A percentile compares a stretch with the other conserved stretches of the same genome.
These are phyloP conservation scores for Macadamia tetraphylla DNA, from an alignment of 164 flowering plant species.

Conservation along the genomic window DNA sequence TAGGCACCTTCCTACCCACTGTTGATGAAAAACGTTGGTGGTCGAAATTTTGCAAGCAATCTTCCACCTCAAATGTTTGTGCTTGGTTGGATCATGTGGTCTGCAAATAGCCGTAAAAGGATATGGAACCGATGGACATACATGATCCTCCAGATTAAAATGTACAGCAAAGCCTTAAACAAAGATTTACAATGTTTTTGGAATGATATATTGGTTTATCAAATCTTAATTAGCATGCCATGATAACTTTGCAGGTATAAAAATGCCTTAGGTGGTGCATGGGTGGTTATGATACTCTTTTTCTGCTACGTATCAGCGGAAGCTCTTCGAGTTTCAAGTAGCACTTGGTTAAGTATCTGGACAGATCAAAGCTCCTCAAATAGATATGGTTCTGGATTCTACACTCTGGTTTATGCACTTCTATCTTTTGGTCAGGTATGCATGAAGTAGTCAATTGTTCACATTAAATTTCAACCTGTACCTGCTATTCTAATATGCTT, in stretches of 20 bases:
- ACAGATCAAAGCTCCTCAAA: constrained; percentile 56
- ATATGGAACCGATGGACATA: no score
- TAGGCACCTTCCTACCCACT: no score
- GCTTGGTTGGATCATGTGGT: no score
- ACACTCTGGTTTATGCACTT: constrained; percentile 65
- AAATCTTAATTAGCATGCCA: neutral
- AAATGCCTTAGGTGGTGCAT: constrained; percentile 83
- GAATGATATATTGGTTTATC: neutral
- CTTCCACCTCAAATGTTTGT: no score
- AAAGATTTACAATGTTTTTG: neutral
- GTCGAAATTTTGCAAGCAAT: no score
- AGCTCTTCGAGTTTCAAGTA: constrained; percentile 73
- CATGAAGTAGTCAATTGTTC: neutral
- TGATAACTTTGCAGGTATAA: constrained; percentile 55
- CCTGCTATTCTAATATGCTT: no score
- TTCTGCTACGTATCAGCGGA: constrained; percentile 68
- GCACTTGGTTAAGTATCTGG: constrained; percentile 98
- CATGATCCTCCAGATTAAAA: no score
- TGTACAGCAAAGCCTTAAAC: neutral
- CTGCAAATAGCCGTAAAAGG: no score
- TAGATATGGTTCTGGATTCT: constrained; percentile 53
- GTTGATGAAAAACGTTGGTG: no score
- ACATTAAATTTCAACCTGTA: no score
- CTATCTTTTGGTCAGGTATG: constrained; percentile 83
- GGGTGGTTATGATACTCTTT: constrained; percentile 79